Evolutionary conservation across 1,284 basidiomycete genomes (phyloP), one percentile per base, ranked within the genome.

Genomic region (Malassezia sympodialis): DNA sequence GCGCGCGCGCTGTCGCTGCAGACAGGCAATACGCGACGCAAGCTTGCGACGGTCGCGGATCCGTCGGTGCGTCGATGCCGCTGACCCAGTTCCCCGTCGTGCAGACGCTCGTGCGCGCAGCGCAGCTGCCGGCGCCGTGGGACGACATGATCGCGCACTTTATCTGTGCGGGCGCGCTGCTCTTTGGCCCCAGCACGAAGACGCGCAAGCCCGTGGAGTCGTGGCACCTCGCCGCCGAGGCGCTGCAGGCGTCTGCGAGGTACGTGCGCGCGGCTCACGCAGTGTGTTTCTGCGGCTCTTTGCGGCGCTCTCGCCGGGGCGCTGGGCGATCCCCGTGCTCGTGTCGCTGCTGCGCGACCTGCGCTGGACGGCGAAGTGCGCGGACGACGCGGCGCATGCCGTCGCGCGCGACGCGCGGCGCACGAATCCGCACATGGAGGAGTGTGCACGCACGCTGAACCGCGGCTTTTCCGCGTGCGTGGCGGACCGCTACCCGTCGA

Each of bases 381-480:
- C 67, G 1, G 71, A 73, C 35, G 17, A 45, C 3, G 61, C 66
- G 10, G 54, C 51, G 0, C 41, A 51, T 47, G 45, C 53, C 4
- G 53, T 34, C n/a, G 17, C 47, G 19, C 31, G 17, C 42, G 45
- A 31, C 5, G 10, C 48, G 30, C 50, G 37, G n/a, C 24, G 53
- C 11, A 34, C 60, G 60, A 76, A 69, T 56, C 71, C 80, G 81
- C 64, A 81, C 58, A 84, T 90, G 79, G 90, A 96, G 68, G 89
- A 91, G 66, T 86, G 89, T n/a, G 88, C 90, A 0, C 79, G 90
- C 24, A 82, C 84, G 28, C 86, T 94, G 50, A 86, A 87, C 57
- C 96, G 91, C 71, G 90, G 89, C 5, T 96, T 98, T 76, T 84
- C 86, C 14, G 82, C 83, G 54, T 96, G 90, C 73, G 82, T 94